These are phyloP conservation scores for Phytophthora ramorum DNA, from an alignment of 352 stramenopile species.

Conservation along the genomic window DNA sequence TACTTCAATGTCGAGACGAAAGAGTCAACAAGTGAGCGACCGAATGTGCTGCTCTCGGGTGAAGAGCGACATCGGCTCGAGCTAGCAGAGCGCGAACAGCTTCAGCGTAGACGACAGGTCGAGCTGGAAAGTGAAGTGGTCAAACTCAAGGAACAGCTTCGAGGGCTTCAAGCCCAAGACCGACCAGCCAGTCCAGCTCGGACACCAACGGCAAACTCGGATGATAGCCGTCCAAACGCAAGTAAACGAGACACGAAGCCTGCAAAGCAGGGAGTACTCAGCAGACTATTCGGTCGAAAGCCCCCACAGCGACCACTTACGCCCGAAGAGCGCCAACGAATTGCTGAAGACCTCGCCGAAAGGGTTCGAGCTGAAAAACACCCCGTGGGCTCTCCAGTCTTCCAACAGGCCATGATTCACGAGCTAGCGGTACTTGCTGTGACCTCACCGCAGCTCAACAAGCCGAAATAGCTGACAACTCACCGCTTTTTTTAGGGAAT, in stretches of 20 bases:
- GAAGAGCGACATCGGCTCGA: slow-evolving; percentile 63
- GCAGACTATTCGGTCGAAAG: slow-evolving; percentile 30
- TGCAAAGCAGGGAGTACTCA: slow-evolving; percentile 31
- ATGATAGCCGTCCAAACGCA: slow-evolving; percentile 2
- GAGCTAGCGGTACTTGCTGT: slow-evolving; percentile 40
- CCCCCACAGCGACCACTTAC: slow-evolving; percentile 25
- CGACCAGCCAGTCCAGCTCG: slow-evolving; percentile 12
- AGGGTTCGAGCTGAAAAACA: slow-evolving; percentile 47
- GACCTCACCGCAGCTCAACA: slow-evolving; percentile 12
- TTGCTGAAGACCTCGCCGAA: slow-evolving; percentile 48
- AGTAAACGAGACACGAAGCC: not conserved
- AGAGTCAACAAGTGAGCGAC: slow-evolving; percentile 63
- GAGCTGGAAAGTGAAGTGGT: slow-evolving; percentile 75
- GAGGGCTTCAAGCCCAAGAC: slow-evolving; percentile 40
- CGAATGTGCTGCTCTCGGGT: slow-evolving; percentile 57
- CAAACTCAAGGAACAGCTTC: slow-evolving; percentile 68
- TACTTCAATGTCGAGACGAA: slow-evolving; percentile 87
- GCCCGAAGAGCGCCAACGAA: slow-evolving; percentile 44
- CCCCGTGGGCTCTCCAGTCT: slow-evolving; percentile 53
- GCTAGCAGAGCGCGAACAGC: slow-evolving; percentile 61
- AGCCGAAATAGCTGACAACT: slow-evolving; percentile 33
- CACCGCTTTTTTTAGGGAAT: slow-evolving; percentile 18
- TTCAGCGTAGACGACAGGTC: slow-evolving; percentile 54
- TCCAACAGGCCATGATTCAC: slow-evolving; percentile 58
- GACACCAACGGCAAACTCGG: slow-evolving; percentile 13